phyloP scores from a whole-genome alignment of 2,329 filamentous ascomycete species.

The Monilinia aucupariae region DNA sequence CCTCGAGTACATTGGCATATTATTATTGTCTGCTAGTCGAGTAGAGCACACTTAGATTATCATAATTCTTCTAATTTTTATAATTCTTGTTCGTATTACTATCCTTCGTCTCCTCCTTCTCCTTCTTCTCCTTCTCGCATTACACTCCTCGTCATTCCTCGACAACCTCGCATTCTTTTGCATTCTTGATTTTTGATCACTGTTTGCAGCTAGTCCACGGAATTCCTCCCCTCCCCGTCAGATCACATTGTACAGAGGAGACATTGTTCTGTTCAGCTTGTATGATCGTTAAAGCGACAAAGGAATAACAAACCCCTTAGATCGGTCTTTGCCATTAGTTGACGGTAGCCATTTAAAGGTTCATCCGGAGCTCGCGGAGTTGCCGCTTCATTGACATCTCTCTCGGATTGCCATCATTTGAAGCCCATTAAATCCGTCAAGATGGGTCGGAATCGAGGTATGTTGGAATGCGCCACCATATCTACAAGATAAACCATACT shows the following conservation, averaged over 20 bases:
- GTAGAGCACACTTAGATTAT: too few relatives aligned
- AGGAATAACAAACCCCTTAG: constrained; percentile 3
- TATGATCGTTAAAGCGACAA: constrained; percentile 1
- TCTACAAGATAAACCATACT: constrained; percentile 4
- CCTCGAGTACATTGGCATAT: not conserved
- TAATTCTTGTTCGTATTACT: too few relatives aligned
- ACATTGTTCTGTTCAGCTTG: not conserved
- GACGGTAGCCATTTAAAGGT: constrained; percentile 9
- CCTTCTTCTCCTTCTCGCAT: too few relatives aligned
- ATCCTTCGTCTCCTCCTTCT: too few relatives aligned
- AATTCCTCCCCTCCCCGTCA: not conserved
- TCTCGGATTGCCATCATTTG: not conserved
- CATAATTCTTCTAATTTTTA: too few relatives aligned
- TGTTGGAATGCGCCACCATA: constrained; percentile 19
- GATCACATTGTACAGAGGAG: not conserved
- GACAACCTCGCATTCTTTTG: constrained; percentile 10
- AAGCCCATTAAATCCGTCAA: constrained; percentile 21
- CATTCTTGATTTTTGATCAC: not conserved
- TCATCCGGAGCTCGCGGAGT: constrained; percentile 27
- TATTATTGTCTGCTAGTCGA: too few relatives aligned
- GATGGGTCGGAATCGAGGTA: constrained; percentile 36
- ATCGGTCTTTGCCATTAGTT: constrained; percentile 20
- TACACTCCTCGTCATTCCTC: too few relatives aligned
- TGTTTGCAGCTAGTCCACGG: not conserved
- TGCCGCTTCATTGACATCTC: constrained; percentile 4